Base-by-base conservation (phyloP, 2,329 filamentous ascomycete species). In the Fusarium compactum region DNA sequence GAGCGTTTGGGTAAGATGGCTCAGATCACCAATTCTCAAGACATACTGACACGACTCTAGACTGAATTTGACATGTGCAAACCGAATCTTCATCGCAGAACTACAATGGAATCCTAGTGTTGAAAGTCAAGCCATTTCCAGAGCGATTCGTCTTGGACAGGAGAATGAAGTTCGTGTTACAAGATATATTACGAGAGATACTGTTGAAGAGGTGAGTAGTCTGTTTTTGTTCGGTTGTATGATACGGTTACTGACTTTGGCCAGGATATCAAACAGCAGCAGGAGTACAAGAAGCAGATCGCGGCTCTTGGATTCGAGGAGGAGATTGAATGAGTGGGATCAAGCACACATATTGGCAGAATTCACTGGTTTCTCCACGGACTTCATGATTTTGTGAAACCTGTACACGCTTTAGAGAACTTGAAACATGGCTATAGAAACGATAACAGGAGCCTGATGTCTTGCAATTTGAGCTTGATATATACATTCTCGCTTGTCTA, bases 31-130 rank as follows among this genome's bases (percentile, higher is more conserved):
- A 0, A 1, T 1, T 16, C 1, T 5, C 0, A 11, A 6, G 1
- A 0, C 2, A 16, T 16, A 6, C 10, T 64, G 1, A 63, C 9
- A 3, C 0, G 0, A 0, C 6, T 1, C 2, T 7, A 84, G 84
- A 12, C 62, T 87, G 0, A 86, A 87, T n/a, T 77, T 87, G 5
- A 81, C 83, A 0, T 79, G 78, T 0, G 85, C 85, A 0, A 85
- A 82, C 45, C 79, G 82, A 0, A 81, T 88, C 0, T 85, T 85
- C 61, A 82, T 88, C 5, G 75, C 87, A 0, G 86, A 88, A 52
- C 81, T 84, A 0, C 86, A 88, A 27, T 88, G 85, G 85, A 88
- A 87, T 41, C 85, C 85, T 0, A 82, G 80, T 4, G 81, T 86
- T 0, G 86, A 87, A 61, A 81, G 80, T 15, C 86, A 88, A 58